phyloP scores from a whole-genome alignment of 148 eudicot genomes.

The Diospyros lotus region DNA sequence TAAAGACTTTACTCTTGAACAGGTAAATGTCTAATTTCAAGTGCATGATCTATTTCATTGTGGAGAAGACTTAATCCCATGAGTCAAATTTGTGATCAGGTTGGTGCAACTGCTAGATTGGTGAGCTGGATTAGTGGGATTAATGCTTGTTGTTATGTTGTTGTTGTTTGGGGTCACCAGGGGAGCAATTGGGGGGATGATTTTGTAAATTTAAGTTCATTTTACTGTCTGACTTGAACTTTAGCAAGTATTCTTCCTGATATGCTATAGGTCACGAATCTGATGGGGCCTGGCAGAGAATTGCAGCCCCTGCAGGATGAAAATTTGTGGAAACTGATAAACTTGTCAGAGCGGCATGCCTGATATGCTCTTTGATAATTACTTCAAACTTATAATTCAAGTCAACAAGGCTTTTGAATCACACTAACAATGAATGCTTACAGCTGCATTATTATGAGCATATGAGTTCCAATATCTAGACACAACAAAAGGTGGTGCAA shows the following conservation, averaged over 20 bases:
- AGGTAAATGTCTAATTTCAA: constrained; percentile 39
- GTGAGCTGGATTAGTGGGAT: too few species aligned
- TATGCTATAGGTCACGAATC: not conserved
- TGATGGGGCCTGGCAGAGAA: not conserved
- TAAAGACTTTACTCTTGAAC: constrained; percentile 72
- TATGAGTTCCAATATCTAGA: too few species aligned
- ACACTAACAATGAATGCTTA: not conserved
- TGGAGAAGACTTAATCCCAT: not conserved
- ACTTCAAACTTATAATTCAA: not conserved
- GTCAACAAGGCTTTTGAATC: not conserved
- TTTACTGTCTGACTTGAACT: not conserved
- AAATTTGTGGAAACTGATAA: too few species aligned
- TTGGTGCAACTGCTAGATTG: not conserved
- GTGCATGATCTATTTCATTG: not conserved
- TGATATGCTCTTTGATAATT: not conserved
- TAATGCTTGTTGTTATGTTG: too few species aligned
- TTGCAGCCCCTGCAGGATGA: too few species aligned
- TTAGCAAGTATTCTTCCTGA: not conserved
- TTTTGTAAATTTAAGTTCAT: too few species aligned
- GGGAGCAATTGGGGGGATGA: too few species aligned
- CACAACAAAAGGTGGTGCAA: too few species aligned
- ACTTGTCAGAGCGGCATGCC: not conserved
- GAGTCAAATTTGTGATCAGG: not conserved
- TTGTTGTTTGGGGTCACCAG: too few species aligned
- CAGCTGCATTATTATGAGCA: not conserved